Conservation (phyloP, 1,284 basidiomycete genomes). For the Cutaneotrichosporon curvatum region DNA sequence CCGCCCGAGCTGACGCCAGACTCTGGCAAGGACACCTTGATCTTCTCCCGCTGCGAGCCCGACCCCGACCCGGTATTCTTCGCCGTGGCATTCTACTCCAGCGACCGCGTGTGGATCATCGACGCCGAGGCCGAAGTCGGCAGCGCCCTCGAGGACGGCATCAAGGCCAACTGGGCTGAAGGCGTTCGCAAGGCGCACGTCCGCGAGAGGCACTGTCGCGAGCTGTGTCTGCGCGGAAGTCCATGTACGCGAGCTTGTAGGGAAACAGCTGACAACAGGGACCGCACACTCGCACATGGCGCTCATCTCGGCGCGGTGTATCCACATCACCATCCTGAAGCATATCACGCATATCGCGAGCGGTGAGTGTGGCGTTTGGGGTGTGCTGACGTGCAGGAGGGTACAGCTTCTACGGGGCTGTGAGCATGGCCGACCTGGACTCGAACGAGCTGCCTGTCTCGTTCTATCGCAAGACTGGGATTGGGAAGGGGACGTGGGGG, state of each 20-base stretch:
- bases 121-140: constrained; percentile 43
- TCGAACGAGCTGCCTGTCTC: constrained; percentile 39
- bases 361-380: not conserved
- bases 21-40: constrained; percentile 41
- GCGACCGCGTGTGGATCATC: constrained; percentile 42
- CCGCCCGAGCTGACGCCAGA: constrained; percentile 17
- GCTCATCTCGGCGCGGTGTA: constrained; percentile 37
- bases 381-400: constrained; percentile 5
- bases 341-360: constrained; percentile 21
- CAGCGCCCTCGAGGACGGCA: constrained; percentile 38
- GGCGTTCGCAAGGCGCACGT: constrained; percentile 39
- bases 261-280: constrained; percentile 3
- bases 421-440: constrained; percentile 38
- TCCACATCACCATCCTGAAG: constrained; percentile 41
- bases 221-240: constrained; percentile 32
- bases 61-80: constrained; percentile 43
- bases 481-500: constrained; percentile 3
- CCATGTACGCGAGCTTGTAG: constrained; percentile 25
- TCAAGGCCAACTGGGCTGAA: constrained; percentile 36
- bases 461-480: constrained; percentile 26
- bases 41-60: constrained; percentile 30
- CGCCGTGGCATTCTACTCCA: constrained; percentile 36
- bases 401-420: constrained; percentile 35
- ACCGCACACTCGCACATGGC: constrained; percentile 23
- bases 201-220: constrained; percentile 39